Percentiles rank a stretch among this genome's conserved stretches.
Evolutionary conservation across 257 asterid species (phyloP).

Genomic region (Agastache rugosa): DNA sequence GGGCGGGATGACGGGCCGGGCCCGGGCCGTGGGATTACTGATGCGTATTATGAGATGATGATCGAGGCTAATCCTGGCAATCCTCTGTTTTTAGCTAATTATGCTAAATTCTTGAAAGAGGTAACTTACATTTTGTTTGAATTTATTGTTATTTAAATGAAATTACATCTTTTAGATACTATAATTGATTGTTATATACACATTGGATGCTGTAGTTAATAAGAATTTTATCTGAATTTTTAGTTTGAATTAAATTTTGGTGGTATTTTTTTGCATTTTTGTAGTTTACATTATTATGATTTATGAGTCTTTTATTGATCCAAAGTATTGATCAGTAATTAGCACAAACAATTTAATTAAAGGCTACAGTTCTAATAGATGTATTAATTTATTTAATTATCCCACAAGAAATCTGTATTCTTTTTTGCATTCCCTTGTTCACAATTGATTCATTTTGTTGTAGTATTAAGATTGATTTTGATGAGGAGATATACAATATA

Average conservation of each 20-base stretch:
- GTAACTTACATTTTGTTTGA: constrained; percentile 31
- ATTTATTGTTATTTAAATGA: neutral
- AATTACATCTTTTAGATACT: neutral
- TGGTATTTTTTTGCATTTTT: neutral
- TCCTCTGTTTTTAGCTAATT: constrained; percentile 72
- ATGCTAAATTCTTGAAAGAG: constrained; percentile 83
- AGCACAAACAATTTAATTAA: too few species aligned
- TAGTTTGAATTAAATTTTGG: neutral
- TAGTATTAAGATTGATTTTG: too few species aligned
- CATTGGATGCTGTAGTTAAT: too few species aligned
- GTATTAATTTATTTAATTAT: too few species aligned
- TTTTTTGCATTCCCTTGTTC: too few species aligned
- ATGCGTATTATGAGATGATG: constrained; percentile 72
- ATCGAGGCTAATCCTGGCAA: constrained; percentile 71
- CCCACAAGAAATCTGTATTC: too few species aligned
- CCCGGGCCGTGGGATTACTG: constrained; percentile 49
- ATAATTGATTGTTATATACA: neutral
- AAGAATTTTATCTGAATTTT: neutral
- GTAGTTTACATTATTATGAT: too few species aligned
- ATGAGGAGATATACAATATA: too few species aligned
- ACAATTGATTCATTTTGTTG: too few species aligned
- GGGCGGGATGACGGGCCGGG: constrained; percentile 57
- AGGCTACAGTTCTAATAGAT: too few species aligned
- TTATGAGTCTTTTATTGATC: too few species aligned
- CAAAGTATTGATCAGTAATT: neutral